phyloP scores from a whole-genome alignment of 1,139 yeast species.

The Suhomyces yuchorum region DNA sequence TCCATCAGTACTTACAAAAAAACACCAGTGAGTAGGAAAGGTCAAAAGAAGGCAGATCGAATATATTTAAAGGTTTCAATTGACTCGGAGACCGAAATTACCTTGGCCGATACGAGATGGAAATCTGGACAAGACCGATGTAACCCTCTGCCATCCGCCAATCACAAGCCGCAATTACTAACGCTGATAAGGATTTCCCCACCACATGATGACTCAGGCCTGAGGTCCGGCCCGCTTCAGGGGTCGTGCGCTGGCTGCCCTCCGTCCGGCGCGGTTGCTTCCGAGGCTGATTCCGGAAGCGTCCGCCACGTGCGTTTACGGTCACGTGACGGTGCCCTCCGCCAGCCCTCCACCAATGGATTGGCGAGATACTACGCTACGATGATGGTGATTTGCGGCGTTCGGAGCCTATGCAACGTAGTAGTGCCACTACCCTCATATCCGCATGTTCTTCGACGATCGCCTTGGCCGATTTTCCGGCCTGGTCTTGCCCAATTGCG shows the following conservation, averaged over 20 bases:
- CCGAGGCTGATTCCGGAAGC: background rate
- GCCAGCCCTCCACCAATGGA: background rate
- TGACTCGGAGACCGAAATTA: constrained; percentile 3
- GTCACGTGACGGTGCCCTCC: constrained; percentile 1
- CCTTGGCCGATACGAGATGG: constrained; percentile 5
- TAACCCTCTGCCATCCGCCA: constrained; percentile 4
- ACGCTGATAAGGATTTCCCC: constrained; percentile 11
- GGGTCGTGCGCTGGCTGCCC: constrained; percentile 7
- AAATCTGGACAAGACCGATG: background rate
- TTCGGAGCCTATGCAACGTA: background rate
- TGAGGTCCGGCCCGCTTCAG: constrained; percentile 8
- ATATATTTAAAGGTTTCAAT: constrained; percentile 1
- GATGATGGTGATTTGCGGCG: background rate
- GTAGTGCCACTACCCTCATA: background rate
- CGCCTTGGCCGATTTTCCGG: background rate
- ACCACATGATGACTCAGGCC: constrained; percentile 8
- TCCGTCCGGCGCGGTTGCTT: constrained; percentile 1
- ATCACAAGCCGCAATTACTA: constrained; percentile 6
- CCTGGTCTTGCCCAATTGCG: too few species aligned
- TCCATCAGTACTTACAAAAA: constrained; percentile 3
- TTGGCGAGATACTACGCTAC: background rate
- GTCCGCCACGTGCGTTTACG: background rate
- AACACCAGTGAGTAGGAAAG: constrained; percentile 1
- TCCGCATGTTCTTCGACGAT: background rate
- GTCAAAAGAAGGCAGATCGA: background rate